phyloP scores from a whole-genome alignment of 257 asterid species.

The Fraxinus excelsior region DNA sequence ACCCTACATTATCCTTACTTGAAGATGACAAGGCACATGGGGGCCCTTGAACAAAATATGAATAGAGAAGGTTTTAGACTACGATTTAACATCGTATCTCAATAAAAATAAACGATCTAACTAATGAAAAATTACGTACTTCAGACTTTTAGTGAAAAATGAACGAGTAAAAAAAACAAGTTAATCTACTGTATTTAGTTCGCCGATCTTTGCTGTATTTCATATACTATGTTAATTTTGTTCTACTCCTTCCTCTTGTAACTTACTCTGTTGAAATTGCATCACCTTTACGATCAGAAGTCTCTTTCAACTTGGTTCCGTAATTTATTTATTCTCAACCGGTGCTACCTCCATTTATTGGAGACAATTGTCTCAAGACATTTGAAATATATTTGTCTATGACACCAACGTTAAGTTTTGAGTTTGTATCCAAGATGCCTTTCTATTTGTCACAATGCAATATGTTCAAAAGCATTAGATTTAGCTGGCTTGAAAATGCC shows the following conservation, averaged over 20 bases:
- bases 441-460: neutral
- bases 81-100: neutral
- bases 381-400: too few species aligned
- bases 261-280: too few species aligned
- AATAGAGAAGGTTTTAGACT: neutral
- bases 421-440: neutral
- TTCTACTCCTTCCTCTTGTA: too few species aligned
- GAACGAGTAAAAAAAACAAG: too few species aligned
- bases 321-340: neutral
- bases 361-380: too few species aligned
- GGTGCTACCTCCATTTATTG: neutral
- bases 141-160: conserved; percentile 22
- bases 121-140: neutral
- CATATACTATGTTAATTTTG: too few species aligned
- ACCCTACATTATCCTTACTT: conserved; percentile 33
- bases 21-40: conserved; percentile 31
- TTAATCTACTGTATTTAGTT: too few species aligned
- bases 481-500: conserved; percentile 15
- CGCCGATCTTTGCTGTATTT: too few species aligned
- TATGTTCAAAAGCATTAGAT: neutral
- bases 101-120: neutral
- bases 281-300: too few species aligned
- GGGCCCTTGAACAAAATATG: neutral
- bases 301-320: neutral
- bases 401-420: too few species aligned